These are phyloP conservation scores for Thymus quinquecostatus DNA, from an alignment of 257 asterid species.

Conservation along the genomic window DNA sequence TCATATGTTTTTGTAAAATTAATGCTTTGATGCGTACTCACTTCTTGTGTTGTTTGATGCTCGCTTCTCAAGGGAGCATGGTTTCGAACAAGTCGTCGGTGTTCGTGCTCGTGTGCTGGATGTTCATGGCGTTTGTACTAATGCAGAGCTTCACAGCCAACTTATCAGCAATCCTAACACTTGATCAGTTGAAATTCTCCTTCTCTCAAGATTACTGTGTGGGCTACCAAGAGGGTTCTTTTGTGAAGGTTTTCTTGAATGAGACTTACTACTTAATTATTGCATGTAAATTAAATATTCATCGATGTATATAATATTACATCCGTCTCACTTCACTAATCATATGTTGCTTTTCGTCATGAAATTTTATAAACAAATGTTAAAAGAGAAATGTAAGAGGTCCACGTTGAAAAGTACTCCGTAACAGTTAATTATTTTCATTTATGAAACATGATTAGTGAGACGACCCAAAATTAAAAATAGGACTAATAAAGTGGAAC, in stretches of 20 bases:
- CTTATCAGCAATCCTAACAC: constrained; percentile 55
- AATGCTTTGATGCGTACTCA: too few species aligned
- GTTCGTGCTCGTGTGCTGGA: constrained; percentile 51
- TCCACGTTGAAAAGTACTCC: too few species aligned
- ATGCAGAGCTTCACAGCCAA: constrained; percentile 70
- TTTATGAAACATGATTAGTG: too few species aligned
- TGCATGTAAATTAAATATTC: too few species aligned
- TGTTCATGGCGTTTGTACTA: constrained; percentile 50
- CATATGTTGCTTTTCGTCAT: too few species aligned
- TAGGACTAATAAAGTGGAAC: too few species aligned
- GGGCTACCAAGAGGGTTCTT: constrained; percentile 50
- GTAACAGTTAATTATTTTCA: too few species aligned
- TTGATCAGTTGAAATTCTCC: constrained; percentile 48
- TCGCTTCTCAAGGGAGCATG: constrained; percentile 49
- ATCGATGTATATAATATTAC: too few species aligned
- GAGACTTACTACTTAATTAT: neutral
- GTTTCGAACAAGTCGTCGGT: constrained; percentile 53
- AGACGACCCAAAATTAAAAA: too few species aligned
- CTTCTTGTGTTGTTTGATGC: neutral
- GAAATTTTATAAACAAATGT: too few species aligned
- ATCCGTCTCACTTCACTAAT: too few species aligned
- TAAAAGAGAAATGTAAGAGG: too few species aligned
- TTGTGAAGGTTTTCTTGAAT: constrained; percentile 38
- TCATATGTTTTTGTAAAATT: neutral
- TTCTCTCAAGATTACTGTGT: constrained; percentile 33